Conservation (phyloP, 1,284 basidiomycete species). For the Ceratobasidium theobromae region DNA sequence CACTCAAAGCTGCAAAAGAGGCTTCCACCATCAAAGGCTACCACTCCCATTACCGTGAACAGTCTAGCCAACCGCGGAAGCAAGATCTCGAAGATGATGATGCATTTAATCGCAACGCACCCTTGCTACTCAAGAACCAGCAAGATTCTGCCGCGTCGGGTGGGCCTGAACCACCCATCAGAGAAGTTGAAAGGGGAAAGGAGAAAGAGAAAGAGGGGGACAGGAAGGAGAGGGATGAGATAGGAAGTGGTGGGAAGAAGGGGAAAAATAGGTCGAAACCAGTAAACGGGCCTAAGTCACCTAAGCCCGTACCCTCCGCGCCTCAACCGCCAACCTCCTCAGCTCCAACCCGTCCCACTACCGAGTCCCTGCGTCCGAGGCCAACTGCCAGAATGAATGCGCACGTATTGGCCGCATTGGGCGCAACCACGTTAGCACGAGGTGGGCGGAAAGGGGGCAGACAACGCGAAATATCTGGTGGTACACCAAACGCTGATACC, state of each 20-base stretch:
- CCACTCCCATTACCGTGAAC: slow-evolving; percentile 47
- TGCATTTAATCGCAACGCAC: slow-evolving; percentile 35
- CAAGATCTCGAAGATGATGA: slow-evolving; percentile 34
- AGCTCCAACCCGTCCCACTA: background rate
- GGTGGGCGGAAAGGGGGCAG: background rate
- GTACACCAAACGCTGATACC: background rate
- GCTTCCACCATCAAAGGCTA: slow-evolving; percentile 70
- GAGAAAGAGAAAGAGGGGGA: slow-evolving; percentile 10
- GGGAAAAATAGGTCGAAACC: slow-evolving; percentile 21
- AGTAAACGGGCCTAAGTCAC: background rate
- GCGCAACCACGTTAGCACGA: background rate
- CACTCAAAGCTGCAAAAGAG: slow-evolving; percentile 77
- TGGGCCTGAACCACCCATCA: slow-evolving; percentile 24
- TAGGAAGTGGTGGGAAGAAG: slow-evolving; percentile 32
- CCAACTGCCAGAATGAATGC: background rate
- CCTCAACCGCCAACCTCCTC: background rate
- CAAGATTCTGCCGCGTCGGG: slow-evolving; percentile 41
- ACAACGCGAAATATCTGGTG: background rate
- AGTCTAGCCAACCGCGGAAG: slow-evolving; percentile 29
- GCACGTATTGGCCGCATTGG: too few relatives aligned
- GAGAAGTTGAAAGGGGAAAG: slow-evolving; percentile 31
- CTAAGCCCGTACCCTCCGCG: background rate
- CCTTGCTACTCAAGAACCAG: slow-evolving; percentile 34
- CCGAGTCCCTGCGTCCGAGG: background rate
- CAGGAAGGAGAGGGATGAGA: slow-evolving; percentile 26